Base-by-base conservation (phyloP, 441 rosid genomes). In the Erodium texanum region DNA sequence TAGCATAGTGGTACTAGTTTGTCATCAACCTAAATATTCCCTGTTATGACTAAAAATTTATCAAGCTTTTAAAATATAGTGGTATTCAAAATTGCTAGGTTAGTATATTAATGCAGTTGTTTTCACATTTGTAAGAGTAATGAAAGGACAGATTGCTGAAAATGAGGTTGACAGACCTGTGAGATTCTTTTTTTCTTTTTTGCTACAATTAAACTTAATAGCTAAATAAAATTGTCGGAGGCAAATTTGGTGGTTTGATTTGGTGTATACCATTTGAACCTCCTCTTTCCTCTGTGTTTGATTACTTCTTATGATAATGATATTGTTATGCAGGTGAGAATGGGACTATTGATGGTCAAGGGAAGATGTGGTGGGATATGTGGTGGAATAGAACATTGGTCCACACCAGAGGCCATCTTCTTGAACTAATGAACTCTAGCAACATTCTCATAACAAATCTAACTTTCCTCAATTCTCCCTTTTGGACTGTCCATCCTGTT, bases 311-410 rank as follows among this genome's bases (percentile, higher is more conserved):
- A 0, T 59, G 64, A 59, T 59, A 22, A 19, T 59, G 1, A 23
- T 23, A 24, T 59, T 23, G 67, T 71, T 66, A 67, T 73, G 68
- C 83, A 91, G 96, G 99, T 72, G 71, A 86, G 62, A 93, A 93
- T 66, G 97, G 96, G 23, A 88, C 96, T 22, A 84, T 93, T 22
- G 96, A 93, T 74, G 97, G 99, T 66, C 96, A 89, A 72, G 99
- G 99, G 70, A 86, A 72, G 72, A 91, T 89, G 88, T 91, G 96
- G 99, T 93, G 99, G 99, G 93, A 89, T 14, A 78, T 87, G 74
- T 93, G 96, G 96, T 88, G 99, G 97, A 93, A 91, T 76, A 84
- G 86, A 80, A 89, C 96, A 34, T 66, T 91, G 79, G 74, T 82
- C 69, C 83, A 86, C 77, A 89, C 97, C 18, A 87, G 99, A 81